These are phyloP conservation scores for Ganoderma boninense DNA, from an alignment of 1,284 basidiomycete species.

Conservation along the genomic window DNA sequence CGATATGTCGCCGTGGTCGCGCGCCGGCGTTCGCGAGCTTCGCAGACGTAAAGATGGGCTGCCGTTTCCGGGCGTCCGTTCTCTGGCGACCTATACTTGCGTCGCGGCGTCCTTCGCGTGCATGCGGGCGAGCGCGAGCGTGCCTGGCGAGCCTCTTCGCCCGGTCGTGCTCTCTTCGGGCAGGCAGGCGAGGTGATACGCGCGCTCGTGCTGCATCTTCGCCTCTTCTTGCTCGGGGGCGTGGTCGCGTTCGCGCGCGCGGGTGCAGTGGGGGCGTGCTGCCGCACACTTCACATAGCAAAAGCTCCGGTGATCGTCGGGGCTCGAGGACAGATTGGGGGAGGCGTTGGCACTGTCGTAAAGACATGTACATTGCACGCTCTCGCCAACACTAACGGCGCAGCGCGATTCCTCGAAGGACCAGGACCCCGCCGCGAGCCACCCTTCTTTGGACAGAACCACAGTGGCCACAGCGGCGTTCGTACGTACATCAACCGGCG, in stretches of 20 bases:
- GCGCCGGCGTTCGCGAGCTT: not conserved
- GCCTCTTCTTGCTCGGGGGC: not conserved
- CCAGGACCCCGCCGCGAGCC: not conserved
- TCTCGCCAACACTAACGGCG: not conserved
- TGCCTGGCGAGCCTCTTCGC: not conserved
- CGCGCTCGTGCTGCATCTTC: not conserved
- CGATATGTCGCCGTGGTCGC: not conserved
- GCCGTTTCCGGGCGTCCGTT: not conserved
- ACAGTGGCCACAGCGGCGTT: not conserved
- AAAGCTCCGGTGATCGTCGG: conserved; percentile 4
- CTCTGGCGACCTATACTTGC: not conserved
- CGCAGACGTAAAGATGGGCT: not conserved
- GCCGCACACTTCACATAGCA: not conserved
- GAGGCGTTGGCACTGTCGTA: not conserved
- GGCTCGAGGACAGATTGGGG: not conserved
- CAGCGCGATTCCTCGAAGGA: conserved; percentile 5
- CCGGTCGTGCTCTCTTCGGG: not conserved
- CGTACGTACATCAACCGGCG: not conserved
- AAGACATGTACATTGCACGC: not conserved
- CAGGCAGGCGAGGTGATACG: not conserved
- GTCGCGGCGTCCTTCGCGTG: not conserved
- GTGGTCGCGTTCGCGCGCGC: not conserved
- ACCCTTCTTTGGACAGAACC: not conserved
- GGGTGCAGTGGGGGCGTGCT: not conserved
- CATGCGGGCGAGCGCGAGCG: not conserved